Evolutionary conservation across 306 rosid species (phyloP).

Genomic region (Ammopiptanthus mongolicus): DNA sequence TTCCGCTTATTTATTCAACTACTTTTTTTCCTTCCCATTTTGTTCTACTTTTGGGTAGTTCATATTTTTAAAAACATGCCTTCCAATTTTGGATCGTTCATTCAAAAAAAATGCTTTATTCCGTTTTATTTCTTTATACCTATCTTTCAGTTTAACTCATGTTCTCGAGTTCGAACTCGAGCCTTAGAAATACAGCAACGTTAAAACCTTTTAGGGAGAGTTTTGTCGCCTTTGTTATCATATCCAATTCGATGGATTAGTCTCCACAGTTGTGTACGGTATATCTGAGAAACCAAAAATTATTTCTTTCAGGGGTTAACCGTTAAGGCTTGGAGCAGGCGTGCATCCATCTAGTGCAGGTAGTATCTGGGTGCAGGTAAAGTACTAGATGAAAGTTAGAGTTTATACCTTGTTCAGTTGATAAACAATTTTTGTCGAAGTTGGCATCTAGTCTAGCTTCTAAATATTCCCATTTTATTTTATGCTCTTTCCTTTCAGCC

Average conservation of each 20-base stretch:
- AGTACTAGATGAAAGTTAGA: background rate
- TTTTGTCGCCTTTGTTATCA: too few relatives aligned
- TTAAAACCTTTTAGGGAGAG: too few relatives aligned
- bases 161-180: too few relatives aligned
- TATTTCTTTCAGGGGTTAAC: too few relatives aligned
- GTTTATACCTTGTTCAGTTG: background rate
- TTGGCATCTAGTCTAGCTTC: background rate
- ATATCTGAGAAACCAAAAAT: too few relatives aligned
- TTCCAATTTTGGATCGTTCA: background rate
- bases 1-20: background rate
- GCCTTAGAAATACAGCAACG: too few relatives aligned
- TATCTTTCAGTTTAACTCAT: too few relatives aligned
- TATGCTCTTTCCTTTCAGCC: background rate
- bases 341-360: too few relatives aligned
- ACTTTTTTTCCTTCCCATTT: background rate
- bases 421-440: background rate
- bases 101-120: background rate
- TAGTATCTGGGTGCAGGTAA: too few relatives aligned
- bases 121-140: background rate
- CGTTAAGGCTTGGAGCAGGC: too few relatives aligned
- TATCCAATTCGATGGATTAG: too few relatives aligned
- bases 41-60: background rate
- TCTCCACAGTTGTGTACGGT: too few relatives aligned
- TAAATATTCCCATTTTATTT: background rate
- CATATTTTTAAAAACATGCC: background rate